These are phyloP conservation scores for Linnemannia hyalina DNA, from an alignment of 192 early-diverging fungal genomes.

Conservation along the genomic window DNA sequence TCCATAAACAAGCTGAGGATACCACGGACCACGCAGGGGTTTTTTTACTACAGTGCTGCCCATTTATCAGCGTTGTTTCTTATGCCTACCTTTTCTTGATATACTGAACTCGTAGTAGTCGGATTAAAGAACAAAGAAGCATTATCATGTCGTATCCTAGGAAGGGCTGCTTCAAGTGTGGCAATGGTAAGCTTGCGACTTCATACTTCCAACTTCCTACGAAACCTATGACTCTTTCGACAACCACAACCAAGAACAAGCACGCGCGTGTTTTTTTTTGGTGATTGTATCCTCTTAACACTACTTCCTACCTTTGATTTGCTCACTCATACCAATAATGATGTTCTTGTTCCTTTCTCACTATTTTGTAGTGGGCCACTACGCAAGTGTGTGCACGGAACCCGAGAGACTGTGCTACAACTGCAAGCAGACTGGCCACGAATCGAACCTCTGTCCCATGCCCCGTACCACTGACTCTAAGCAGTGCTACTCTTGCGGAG, in stretches of 20 bases:
- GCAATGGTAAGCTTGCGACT: constrained; percentile 57
- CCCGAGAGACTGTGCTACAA: constrained; percentile 70
- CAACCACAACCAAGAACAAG: too few species aligned
- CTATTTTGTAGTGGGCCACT: constrained; percentile 60
- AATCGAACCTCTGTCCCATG: constrained; percentile 62
- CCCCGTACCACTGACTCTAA: constrained; percentile 62
- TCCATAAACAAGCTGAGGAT: too few species aligned
- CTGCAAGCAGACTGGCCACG: constrained; percentile 67
- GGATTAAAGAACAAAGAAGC: neutral
- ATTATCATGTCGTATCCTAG: constrained; percentile 55
- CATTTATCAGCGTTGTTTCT: neutral
- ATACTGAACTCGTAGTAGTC: neutral
- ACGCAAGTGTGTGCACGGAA: constrained; percentile 63
- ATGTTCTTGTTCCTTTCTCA: neutral
- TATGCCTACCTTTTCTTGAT: neutral
- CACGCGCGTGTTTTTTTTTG: too few species aligned
- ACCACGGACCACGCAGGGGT: too few species aligned
- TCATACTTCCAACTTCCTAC: neutral
- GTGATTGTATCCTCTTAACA: too few species aligned
- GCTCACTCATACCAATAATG: too few species aligned
- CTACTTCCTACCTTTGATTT: too few species aligned
- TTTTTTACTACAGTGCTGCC: too few species aligned
- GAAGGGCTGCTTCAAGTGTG: constrained; percentile 70
- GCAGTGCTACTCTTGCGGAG: constrained; percentile 67
- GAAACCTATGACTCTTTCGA: too few species aligned